phyloP scores from a whole-genome alignment of 2,329 filamentous ascomycete genomes.

The Rosellinia necatrix region DNA sequence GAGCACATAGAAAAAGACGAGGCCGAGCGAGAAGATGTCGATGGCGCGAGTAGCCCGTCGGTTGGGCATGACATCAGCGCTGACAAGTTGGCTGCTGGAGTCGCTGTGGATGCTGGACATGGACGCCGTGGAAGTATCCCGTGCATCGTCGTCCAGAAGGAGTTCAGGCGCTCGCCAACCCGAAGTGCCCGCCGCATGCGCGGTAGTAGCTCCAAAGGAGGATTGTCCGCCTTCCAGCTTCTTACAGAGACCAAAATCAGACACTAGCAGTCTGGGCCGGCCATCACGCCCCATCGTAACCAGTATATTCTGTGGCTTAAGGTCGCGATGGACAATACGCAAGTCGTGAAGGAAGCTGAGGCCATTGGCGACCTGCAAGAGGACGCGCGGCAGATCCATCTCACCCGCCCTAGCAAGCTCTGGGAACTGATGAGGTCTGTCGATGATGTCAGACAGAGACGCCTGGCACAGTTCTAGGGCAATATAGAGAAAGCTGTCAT shows the following conservation, averaged over 20 bases:
- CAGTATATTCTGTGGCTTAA: slow-evolving; percentile 97
- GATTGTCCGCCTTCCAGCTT: slow-evolving; percentile 94
- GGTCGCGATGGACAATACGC: slow-evolving; percentile 93
- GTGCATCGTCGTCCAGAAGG: slow-evolving; percentile 76
- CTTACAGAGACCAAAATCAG: slow-evolving; percentile 97
- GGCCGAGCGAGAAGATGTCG: slow-evolving; percentile 94
- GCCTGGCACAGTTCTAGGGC: slow-evolving; percentile 92
- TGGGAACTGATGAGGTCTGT: slow-evolving; percentile 70
- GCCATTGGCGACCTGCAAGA: slow-evolving; percentile 89
- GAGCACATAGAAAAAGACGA: slow-evolving; percentile 99
- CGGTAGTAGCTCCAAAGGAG: slow-evolving; percentile 92
- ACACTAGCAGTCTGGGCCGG: slow-evolving; percentile 85
- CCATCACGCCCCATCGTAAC: slow-evolving; percentile 74
- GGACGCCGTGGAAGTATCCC: slow-evolving; percentile 49
- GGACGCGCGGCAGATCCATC: slow-evolving; percentile 74
- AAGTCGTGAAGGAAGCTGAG: slow-evolving; percentile 87
- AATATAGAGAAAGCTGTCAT: slow-evolving; percentile 92
- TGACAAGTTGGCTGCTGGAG: slow-evolving; percentile 63
- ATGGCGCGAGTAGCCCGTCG: slow-evolving; percentile 92
- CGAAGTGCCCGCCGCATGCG: slow-evolving; percentile 88
- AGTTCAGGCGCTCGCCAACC: slow-evolving; percentile 97
- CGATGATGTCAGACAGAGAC: slow-evolving; percentile 88
- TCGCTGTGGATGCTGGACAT: slow-evolving; percentile 63
- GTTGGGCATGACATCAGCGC: slow-evolving; percentile 62
- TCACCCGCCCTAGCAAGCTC: slow-evolving; percentile 74